These are phyloP conservation scores for Hygrophorus russula DNA, from an alignment of 768 basidiomycete genomes.

Conservation along the genomic window DNA sequence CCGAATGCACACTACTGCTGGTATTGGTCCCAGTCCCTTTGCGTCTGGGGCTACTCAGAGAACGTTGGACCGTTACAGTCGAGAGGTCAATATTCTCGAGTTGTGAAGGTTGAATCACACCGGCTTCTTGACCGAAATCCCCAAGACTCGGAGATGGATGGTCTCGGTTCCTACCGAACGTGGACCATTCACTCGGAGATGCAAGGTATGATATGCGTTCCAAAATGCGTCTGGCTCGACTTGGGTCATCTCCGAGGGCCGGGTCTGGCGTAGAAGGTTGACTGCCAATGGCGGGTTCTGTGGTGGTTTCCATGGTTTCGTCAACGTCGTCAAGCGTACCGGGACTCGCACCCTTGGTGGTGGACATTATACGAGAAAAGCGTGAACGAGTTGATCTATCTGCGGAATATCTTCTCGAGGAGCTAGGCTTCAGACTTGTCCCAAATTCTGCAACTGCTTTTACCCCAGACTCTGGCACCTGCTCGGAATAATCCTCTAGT, in stretches of 20 bases:
- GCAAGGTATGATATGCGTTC: background rate
- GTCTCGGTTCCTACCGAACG: conserved; percentile 4
- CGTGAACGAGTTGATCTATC: background rate
- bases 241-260: background rate
- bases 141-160: background rate
- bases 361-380: background rate
- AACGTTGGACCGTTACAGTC: background rate
- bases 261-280: too few species aligned
- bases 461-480: background rate
- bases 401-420: conserved; percentile 5
- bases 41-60: background rate
- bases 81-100: background rate
- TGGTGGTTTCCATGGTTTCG: background rate
- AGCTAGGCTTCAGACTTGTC: background rate
- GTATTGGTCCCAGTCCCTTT: too few species aligned
- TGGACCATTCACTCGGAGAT: conserved; percentile 6
- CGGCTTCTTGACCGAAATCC: background rate
- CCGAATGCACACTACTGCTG: too few species aligned
- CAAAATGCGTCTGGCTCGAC: background rate
- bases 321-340: background rate
- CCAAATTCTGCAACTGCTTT: background rate
- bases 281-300: background rate
- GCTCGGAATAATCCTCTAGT: conserved; percentile 12
- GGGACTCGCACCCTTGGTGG: background rate
- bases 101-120: background rate